Conservation (phyloP, 2,329 filamentous ascomycete species). For the Cyphellophora attinorum region DNA sequence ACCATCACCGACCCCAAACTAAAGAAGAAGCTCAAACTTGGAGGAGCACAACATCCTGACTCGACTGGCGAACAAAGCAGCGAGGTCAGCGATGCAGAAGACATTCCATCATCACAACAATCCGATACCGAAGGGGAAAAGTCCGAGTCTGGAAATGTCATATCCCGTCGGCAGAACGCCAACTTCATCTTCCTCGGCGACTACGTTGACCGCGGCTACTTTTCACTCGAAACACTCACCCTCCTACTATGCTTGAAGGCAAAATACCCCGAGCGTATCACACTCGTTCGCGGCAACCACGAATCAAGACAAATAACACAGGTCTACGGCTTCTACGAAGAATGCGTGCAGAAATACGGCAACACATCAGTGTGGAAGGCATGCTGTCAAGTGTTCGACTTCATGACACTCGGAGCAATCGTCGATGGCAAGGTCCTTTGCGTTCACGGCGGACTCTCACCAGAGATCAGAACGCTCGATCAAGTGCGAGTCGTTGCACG, state of each 20-base stretch:
- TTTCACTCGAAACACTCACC: slow-evolving; percentile 64
- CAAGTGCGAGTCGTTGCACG: slow-evolving; percentile 66
- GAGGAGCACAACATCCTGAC: slow-evolving; percentile 16
- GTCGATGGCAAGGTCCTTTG: slow-evolving; percentile 67
- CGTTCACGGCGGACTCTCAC: slow-evolving; percentile 62
- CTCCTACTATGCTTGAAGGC: slow-evolving; percentile 37
- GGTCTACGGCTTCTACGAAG: slow-evolving; percentile 71
- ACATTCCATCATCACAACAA: slow-evolving; percentile 36
- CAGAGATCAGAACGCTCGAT: slow-evolving; percentile 64
- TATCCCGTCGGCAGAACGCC: slow-evolving; percentile 43
- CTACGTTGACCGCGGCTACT: slow-evolving; percentile 66
- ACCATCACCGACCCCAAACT: slow-evolving; percentile 82
- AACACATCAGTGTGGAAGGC: slow-evolving; percentile 73
- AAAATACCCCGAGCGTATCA: slow-evolving; percentile 61
- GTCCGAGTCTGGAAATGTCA: slow-evolving; percentile 17
- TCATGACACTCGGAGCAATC: slow-evolving; percentile 62
- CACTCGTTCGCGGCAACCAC: slow-evolving; percentile 64
- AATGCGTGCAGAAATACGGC: slow-evolving; percentile 67
- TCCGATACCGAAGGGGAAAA: slow-evolving; percentile 27
- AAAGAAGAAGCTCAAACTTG: slow-evolving; percentile 67
- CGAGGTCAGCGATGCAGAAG: slow-evolving; percentile 33
- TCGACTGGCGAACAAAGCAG: slow-evolving; percentile 15
- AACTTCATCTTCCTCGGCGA: slow-evolving; percentile 67
- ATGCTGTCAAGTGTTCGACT: slow-evolving; percentile 70
- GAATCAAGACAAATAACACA: slow-evolving; percentile 70